Percentiles rank a stretch among this genome's conserved stretches.
Conservation (phyloP, 768 basidiomycete genomes). For the Tremella yokohamensis region DNA sequence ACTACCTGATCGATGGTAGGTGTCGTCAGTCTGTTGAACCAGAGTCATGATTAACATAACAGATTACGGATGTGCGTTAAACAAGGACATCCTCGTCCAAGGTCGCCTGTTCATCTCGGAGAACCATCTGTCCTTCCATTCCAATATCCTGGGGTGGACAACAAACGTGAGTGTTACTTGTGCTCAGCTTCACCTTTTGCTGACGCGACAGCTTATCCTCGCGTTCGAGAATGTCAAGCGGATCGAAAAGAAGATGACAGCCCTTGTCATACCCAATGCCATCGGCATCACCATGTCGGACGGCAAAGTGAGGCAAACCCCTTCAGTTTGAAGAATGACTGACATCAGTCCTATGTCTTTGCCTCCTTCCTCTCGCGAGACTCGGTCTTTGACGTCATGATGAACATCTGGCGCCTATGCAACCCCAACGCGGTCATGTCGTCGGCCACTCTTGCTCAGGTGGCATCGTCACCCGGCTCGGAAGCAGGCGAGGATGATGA, state of each 20-base stretch:
- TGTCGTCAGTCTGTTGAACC: slow-evolving; percentile 13
- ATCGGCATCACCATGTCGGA: slow-evolving; percentile 81
- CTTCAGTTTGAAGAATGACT: slow-evolving; percentile 52
- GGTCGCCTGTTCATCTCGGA: slow-evolving; percentile 95
- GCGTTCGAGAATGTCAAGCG: slow-evolving; percentile 80
- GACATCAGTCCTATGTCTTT: slow-evolving; percentile 63
- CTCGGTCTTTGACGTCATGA: slow-evolving; percentile 91
- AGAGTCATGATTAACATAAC: slow-evolving; percentile 2
- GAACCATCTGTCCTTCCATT: slow-evolving; percentile 98
- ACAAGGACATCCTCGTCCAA: slow-evolving; percentile 94
- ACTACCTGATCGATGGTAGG: slow-evolving; percentile 95
- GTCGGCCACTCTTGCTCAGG: slow-evolving; percentile 18
- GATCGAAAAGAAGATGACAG: slow-evolving; percentile 96
- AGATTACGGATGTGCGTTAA: slow-evolving; percentile 98
- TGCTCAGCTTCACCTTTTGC: neutral
- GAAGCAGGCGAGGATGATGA: slow-evolving; percentile 13
- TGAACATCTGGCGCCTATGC: slow-evolving; percentile 90
- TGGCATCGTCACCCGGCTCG: slow-evolving; percentile 22
- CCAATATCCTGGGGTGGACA: slow-evolving; percentile 98
- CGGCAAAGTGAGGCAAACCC: slow-evolving; percentile 46
- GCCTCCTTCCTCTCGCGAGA: slow-evolving; percentile 95
- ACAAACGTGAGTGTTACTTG: slow-evolving; percentile 68
- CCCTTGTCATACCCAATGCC: slow-evolving; percentile 94
- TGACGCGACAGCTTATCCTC: slow-evolving; percentile 64
- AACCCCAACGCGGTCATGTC: slow-evolving; percentile 61